Evolutionary conservation across 306 rosid species (phyloP).

Genomic region (Vigna trinervia): DNA sequence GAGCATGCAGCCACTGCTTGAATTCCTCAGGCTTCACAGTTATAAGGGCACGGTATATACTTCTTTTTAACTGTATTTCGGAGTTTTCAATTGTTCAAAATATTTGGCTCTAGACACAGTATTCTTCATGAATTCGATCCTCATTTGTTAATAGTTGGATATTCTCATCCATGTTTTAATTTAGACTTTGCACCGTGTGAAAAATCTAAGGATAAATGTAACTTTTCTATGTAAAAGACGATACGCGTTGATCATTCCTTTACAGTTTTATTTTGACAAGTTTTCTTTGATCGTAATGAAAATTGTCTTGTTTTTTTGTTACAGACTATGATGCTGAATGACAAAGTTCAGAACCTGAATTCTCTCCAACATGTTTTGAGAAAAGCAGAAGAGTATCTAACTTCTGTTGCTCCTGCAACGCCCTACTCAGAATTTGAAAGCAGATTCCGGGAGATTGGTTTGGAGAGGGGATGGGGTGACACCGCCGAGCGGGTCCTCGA

Average conservation of each 20-base stretch:
- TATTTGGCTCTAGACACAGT: not conserved
- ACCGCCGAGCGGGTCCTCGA: conserved; percentile 73
- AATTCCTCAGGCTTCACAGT: conserved; percentile 88
- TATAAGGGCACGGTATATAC: conserved; percentile 82
- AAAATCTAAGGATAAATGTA: not conserved
- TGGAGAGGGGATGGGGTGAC: conserved; percentile 99
- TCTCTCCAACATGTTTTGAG: conserved; percentile 82
- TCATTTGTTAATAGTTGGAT: conserved; percentile 27
- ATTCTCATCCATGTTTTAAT: not conserved
- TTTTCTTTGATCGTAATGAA: conserved; percentile 26
- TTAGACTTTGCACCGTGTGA: not conserved
- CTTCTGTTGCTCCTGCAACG: conserved; percentile 58
- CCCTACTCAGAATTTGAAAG: conserved; percentile 69
- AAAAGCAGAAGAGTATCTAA: conserved; percentile 79
- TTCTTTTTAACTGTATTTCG: not conserved
- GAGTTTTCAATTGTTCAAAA: not conserved
- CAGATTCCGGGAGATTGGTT: conserved; percentile 78
- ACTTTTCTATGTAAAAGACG: conserved; percentile 12
- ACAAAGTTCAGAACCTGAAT: conserved; percentile 73
- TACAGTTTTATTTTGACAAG: not conserved
- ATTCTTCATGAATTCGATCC: not conserved
- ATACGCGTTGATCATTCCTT: not conserved
- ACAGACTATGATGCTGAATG: conserved; percentile 93
- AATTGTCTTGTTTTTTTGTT: conserved; percentile 19
- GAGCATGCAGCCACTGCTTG: conserved; percentile 90